Evolutionary conservation across 1,284 basidiomycete species (phyloP), one percentile per base, ranked within the genome.

Genomic region (Cutaneotrichosporon cyanovorans): DNA sequence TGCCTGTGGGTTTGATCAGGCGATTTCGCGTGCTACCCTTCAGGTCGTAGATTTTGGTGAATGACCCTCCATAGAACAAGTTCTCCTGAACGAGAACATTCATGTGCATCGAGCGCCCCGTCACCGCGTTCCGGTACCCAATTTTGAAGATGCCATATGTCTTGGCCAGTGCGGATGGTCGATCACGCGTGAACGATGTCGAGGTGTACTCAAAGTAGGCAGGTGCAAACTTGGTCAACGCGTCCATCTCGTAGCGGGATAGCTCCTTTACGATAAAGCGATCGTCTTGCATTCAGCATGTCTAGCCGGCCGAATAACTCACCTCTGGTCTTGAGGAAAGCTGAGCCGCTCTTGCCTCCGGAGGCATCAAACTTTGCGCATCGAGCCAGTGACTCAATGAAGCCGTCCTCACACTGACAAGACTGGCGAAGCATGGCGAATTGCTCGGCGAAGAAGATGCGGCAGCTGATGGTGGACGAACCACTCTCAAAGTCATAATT

Each of bases 61-160:
- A 91, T 8, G 82, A 79, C 49, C 87, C 81, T 56, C 91, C 87
- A 66, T 95, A 93, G 66, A 96, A 93, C 12, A 98, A 76, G 62
- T 98, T 98, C 71, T 99, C 89, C 89, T 97, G 97, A 45, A 98
- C 89, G 36, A 97, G 75, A 21, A 97, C 77, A 63, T 97, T 96
- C 84, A 97, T 90, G 62, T 91, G 83, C 19, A 87, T 86, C 8
- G 82, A 79, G 66, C 87, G 87, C 3, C 83, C 77, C 1, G 76
- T 79, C 62, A 80, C 82, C 0, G 81, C 81, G 66, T 92, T 93
- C 58, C 82, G 82, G 73, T 91, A 92, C 1, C 88, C 90, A 53
- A 99, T 80, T 62, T 96, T 92, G 73, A 89, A 99, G 63, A 92
- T 93, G 1, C 95, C 95, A 58, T 97, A 96, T 47, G 97, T 86